Percentiles rank a stretch among this genome's conserved stretches.
These are phyloP conservation scores for Aureobasidium melanogenum DNA, from an alignment of 2,329 filamentous ascomycete species.

Conservation along the genomic window DNA sequence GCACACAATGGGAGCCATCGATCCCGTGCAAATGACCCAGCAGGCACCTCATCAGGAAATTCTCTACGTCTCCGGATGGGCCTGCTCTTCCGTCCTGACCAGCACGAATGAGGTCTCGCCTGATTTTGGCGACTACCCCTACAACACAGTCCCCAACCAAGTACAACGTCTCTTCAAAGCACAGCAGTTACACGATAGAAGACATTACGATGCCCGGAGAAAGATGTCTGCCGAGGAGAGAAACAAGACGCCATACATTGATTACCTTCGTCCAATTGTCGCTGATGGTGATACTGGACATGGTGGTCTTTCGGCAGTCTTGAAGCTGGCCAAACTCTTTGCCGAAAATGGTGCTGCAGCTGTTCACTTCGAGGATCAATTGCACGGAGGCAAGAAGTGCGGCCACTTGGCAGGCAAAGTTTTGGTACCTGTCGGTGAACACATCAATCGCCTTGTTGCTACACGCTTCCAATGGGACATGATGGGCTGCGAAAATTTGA, in stretches of 20 bases:
- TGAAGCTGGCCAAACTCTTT: slow-evolving; percentile 95
- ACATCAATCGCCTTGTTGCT: slow-evolving; percentile 89
- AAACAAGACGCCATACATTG: slow-evolving; percentile 68
- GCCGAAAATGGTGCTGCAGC: slow-evolving; percentile 93
- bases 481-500: slow-evolving; percentile 90
- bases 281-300: slow-evolving; percentile 96
- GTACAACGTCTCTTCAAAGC: slow-evolving; percentile 94
- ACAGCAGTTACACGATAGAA: slow-evolving; percentile 92
- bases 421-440: slow-evolving; percentile 83
- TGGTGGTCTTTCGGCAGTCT: slow-evolving; percentile 81
- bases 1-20: slow-evolving; percentile 96
- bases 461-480: slow-evolving; percentile 96
- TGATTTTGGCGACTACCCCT: slow-evolving; percentile 97
- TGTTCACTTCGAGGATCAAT: slow-evolving; percentile 95
- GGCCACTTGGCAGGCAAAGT: slow-evolving; percentile 95
- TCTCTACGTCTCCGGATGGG: slow-evolving; percentile 94
- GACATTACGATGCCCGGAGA: slow-evolving; percentile 79
- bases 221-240: slow-evolving; percentile 68
- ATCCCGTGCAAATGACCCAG: slow-evolving; percentile 99
- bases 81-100: slow-evolving; percentile 86
- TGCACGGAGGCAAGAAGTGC: slow-evolving; percentile 97
- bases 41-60: slow-evolving; percentile 94
- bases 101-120: slow-evolving; percentile 95
- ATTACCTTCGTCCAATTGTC: slow-evolving; percentile 90
- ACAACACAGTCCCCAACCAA: slow-evolving; percentile 97